phyloP scores from a whole-genome alignment of 2,329 filamentous ascomycete species.

The Fusarium dlaminii region DNA sequence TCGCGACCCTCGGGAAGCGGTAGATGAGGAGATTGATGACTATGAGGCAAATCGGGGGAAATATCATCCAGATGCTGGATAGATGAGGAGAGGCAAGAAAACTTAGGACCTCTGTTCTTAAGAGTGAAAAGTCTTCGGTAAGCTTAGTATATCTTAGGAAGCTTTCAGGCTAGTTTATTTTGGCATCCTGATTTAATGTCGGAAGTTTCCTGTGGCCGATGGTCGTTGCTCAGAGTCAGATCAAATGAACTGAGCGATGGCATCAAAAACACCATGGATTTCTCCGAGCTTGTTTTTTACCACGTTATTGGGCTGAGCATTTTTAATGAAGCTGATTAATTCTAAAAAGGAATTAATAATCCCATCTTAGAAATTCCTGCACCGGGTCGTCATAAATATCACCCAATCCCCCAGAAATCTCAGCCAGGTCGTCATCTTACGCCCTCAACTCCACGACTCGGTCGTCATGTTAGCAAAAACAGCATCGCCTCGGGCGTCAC shows the following conservation, averaged over 20 bases:
- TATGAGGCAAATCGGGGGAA: background rate
- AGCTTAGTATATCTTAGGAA: no score
- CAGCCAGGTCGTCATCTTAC: constrained; percentile 22
- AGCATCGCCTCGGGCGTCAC: constrained; percentile 15
- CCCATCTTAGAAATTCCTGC: background rate
- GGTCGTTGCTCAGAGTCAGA: background rate
- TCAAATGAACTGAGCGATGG: background rate
- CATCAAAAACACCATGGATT: background rate
- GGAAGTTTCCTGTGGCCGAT: background rate
- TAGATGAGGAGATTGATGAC: background rate
- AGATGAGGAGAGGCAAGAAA: background rate
- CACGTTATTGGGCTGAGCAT: background rate
- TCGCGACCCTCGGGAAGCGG: background rate
- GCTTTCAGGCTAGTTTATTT: background rate
- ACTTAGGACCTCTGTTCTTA: background rate
- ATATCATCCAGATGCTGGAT: background rate
- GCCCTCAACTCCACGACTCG: constrained; percentile 14
- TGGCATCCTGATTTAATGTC: background rate
- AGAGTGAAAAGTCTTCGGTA: no score
- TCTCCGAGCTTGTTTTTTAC: background rate
- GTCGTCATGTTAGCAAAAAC: constrained; percentile 16
- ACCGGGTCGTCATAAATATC: constrained; percentile 14
- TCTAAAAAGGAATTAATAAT: background rate
- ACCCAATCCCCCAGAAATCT: background rate
- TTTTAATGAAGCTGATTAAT: constrained; percentile 6